phyloP scores from a whole-genome alignment of 2,329 filamentous ascomycete species.

The Paramyrothecium roridum region DNA sequence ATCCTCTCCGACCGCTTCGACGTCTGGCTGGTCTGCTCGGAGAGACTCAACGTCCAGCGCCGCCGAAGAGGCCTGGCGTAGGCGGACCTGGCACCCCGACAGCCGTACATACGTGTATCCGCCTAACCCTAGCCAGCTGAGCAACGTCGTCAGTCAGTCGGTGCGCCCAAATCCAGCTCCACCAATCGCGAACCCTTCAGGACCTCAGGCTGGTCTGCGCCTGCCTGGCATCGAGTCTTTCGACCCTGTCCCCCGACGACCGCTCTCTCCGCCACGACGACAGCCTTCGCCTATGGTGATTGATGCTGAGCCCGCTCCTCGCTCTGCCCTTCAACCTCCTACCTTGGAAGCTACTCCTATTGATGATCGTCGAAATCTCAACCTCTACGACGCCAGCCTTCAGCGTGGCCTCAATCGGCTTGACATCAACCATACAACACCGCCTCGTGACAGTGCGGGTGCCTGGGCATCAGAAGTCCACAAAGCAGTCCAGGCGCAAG shows the following conservation, averaged over 20 bases:
- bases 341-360: conserved; percentile 24
- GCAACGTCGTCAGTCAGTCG: conserved; percentile 69
- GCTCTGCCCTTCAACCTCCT: conserved; percentile 21
- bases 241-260: conserved; percentile 66
- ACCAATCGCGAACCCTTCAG: conserved; percentile 42
- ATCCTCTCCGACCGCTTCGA: conserved; percentile 63
- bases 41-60: conserved; percentile 62
- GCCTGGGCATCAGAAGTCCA: conserved; percentile 56
- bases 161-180: conserved; percentile 53
- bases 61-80: conserved; percentile 73
- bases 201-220: conserved; percentile 58
- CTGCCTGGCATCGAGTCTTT: conserved; percentile 92
- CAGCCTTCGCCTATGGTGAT: conserved; percentile 75
- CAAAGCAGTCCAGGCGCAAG: conserved; percentile 52
- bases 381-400: conserved; percentile 63
- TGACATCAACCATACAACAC: conserved; percentile 55
- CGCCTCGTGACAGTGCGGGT: conserved; percentile 49
- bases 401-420: conserved; percentile 65
- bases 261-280: conserved; percentile 60
- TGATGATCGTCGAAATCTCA: conserved; percentile 48
- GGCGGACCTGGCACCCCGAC: conserved; percentile 89
- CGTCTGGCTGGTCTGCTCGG: conserved; percentile 55
- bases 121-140: conserved; percentile 65
- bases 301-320: conserved; percentile 48
- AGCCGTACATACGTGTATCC: conserved; percentile 53